phyloP scores from a whole-genome alignment of 768 basidiomycete species.

The Rhodotorula taiwanensis region DNA sequence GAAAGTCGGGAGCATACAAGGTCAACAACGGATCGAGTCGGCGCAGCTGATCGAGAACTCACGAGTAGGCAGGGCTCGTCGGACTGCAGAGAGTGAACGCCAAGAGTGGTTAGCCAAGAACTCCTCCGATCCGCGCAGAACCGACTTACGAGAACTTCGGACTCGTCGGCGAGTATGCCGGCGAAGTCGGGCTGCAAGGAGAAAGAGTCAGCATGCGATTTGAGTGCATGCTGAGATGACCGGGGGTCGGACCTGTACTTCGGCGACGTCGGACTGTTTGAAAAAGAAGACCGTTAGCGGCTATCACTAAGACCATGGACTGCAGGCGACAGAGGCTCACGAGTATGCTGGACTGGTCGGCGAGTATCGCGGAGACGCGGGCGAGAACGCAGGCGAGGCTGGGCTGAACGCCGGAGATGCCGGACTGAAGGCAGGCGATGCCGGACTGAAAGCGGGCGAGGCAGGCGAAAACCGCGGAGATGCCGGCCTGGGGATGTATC shows the following conservation, averaged over 20 bases:
- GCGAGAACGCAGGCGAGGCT: constrained; percentile 57
- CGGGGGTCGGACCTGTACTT: background rate
- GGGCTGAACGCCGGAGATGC: constrained; percentile 20
- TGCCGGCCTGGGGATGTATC: background rate
- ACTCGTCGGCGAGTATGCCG: constrained; percentile 16
- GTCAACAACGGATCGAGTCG: background rate
- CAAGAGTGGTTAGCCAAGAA: background rate
- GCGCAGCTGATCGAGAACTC: background rate
- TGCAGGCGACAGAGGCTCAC: background rate
- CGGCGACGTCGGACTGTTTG: background rate
- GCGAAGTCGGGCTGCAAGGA: background rate
- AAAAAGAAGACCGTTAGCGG: background rate
- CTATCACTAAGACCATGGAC: background rate
- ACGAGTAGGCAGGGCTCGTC: constrained; percentile 53
- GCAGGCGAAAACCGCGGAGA: constrained; percentile 11
- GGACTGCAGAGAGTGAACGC: constrained; percentile 40
- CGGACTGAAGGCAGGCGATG: constrained; percentile 45
- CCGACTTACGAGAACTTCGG: constrained; percentile 12
- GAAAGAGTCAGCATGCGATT: background rate
- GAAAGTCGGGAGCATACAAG: background rate
- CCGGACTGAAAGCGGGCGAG: constrained; percentile 13
- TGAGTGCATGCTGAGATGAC: background rate
- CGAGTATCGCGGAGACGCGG: constrained; percentile 70
- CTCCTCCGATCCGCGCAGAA: no score
- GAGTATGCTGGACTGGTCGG: constrained; percentile 31